Evolutionary conservation across 306 rosid species (phyloP).

Genomic region (Castanea sativa): DNA sequence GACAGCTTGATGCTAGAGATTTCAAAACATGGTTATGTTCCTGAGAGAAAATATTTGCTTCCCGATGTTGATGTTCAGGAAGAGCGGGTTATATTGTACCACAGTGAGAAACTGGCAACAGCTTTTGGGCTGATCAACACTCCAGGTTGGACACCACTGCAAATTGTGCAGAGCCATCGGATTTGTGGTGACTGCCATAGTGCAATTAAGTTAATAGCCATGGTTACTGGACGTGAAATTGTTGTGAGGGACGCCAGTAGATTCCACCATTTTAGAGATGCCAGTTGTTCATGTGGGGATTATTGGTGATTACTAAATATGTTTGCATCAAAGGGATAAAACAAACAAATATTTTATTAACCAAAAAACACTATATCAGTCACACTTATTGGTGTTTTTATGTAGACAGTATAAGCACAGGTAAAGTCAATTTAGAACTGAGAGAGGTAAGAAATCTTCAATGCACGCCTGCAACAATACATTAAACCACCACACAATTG

Average conservation of each 20-base stretch:
- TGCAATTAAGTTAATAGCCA: constrained; percentile 68
- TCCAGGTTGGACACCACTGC: constrained; percentile 56
- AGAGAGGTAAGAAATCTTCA: neutral
- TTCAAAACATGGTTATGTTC: constrained; percentile 49
- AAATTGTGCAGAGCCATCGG: constrained; percentile 74
- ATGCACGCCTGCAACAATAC: neutral
- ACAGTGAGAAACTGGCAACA: constrained; percentile 78
- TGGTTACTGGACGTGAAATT: constrained; percentile 68
- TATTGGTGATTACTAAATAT: constrained; percentile 60
- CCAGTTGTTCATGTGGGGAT: constrained; percentile 83
- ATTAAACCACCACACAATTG: neutral
- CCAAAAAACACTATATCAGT: too few relatives aligned
- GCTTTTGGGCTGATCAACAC: constrained; percentile 77
- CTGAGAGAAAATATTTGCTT: constrained; percentile 45
- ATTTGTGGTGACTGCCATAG: constrained; percentile 69
- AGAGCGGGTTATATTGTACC: constrained; percentile 48
- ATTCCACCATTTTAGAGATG: constrained; percentile 83
- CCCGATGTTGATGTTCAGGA: constrained; percentile 80
- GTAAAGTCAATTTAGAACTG: too few relatives aligned
- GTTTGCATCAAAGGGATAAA: too few relatives aligned
- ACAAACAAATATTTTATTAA: too few relatives aligned
- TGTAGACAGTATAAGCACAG: too few relatives aligned
- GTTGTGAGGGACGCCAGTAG: constrained; percentile 78
- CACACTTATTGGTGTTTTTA: too few relatives aligned
- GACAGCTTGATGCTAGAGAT: constrained; percentile 64